phyloP scores from a whole-genome alignment of 2,329 filamentous ascomycete species.

The Colletotrichum sp. region DNA sequence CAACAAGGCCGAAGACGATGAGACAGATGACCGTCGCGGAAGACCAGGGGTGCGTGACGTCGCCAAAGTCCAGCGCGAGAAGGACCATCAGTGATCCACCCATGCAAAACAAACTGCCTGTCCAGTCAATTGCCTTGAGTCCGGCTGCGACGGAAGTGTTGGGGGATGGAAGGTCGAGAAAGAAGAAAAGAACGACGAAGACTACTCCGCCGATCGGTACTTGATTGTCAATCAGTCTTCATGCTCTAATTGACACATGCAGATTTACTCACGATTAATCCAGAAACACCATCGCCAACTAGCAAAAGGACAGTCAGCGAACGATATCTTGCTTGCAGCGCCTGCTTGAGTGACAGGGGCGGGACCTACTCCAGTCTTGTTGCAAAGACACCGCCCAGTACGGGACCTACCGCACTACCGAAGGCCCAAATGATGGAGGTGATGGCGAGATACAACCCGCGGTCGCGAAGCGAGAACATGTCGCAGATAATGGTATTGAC shows the following conservation, averaged over 20 bases:
- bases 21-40: slow-evolving; percentile 52
- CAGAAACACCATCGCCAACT: slow-evolving; percentile 49
- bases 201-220: slow-evolving; percentile 32
- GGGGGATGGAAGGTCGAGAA: slow-evolving; percentile 71
- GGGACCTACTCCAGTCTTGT: slow-evolving; percentile 43
- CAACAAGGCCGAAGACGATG: slow-evolving; percentile 38
- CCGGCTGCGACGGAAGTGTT: slow-evolving; percentile 66
- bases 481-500: slow-evolving; percentile 38
- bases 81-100: slow-evolving; percentile 36
- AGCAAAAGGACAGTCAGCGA: slow-evolving; percentile 39
- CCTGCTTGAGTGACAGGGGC: background rate
- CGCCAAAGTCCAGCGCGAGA: slow-evolving; percentile 40
- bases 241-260: background rate
- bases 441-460: slow-evolving; percentile 34
- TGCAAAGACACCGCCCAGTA: slow-evolving; percentile 48
- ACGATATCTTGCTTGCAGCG: slow-evolving; percentile 33
- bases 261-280: slow-evolving; percentile 31
- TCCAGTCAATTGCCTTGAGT: slow-evolving; percentile 61
- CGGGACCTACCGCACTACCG: slow-evolving; percentile 44
- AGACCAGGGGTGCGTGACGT: slow-evolving; percentile 75
- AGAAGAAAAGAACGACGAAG: slow-evolving; percentile 31
- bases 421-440: slow-evolving; percentile 44
- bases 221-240: background rate
- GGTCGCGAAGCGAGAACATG: slow-evolving; percentile 38
- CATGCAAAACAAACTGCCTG: slow-evolving; percentile 44